These are phyloP conservation scores for Cutaneotrichosporon sp. DNA, from an alignment of 1,284 basidiomycete species.

Conservation along the genomic window DNA sequence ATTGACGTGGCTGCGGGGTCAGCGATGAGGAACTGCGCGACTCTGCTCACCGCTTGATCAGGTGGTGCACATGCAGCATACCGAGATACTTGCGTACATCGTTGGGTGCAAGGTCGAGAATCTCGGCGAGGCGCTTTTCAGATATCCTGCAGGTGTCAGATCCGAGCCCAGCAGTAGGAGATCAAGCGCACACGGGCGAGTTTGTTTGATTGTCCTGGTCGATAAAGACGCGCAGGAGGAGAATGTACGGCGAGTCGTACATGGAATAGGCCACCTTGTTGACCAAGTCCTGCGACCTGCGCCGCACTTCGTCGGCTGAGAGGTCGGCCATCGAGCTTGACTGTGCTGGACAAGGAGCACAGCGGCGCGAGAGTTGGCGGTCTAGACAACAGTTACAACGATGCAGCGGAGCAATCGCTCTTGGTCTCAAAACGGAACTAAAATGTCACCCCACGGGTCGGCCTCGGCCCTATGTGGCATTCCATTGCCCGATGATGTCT, in stretches of 20 bases:
- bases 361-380: background rate
- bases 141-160: slow-evolving; percentile 19
- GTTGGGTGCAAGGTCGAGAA: slow-evolving; percentile 82
- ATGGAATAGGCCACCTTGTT: slow-evolving; percentile 90
- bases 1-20: slow-evolving; percentile 39
- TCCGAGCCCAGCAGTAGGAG: no score
- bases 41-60: slow-evolving; percentile 68
- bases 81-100: slow-evolving; percentile 90
- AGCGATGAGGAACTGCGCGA: background rate
- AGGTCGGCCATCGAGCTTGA: slow-evolving; percentile 22
- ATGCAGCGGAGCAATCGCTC: no score
- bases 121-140: slow-evolving; percentile 65
- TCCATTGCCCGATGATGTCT: no score
- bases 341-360: background rate
- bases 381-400: no score
- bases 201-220: slow-evolving; percentile 52
- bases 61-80: slow-evolving; percentile 72
- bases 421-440: no score
- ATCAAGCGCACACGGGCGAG: slow-evolving; percentile 60
- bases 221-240: slow-evolving; percentile 88
- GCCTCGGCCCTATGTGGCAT: no score
- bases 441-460: no score
- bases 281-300: slow-evolving; percentile 56
- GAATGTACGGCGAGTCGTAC: slow-evolving; percentile 86
- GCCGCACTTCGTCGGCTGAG: slow-evolving; percentile 33